Evolutionary conservation across 345 rosid genomes (phyloP).

Genomic region (Trapa bicornis): DNA sequence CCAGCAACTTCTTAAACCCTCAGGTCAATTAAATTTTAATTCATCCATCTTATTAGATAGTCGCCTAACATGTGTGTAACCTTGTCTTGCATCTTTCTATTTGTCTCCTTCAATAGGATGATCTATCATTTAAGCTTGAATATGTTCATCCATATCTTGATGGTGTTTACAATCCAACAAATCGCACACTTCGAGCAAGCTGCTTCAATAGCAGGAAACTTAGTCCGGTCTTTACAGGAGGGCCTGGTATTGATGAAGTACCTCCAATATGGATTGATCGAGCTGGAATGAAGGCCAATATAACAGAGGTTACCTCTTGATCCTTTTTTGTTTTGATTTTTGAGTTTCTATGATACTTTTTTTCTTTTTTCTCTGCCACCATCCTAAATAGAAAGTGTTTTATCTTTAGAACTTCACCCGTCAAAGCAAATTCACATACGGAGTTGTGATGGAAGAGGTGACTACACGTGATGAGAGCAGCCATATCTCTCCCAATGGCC

Average conservation of each 20-base stretch:
- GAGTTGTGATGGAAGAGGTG: constrained; percentile 97
- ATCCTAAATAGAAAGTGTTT: not conserved
- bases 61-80: not conserved
- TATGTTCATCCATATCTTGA: constrained; percentile 96
- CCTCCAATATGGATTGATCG: constrained; percentile 99
- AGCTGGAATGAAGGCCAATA: constrained; percentile 88
- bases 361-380: too few relatives aligned
- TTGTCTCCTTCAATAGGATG: constrained; percentile 43
- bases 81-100: not conserved
- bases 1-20: constrained; percentile 90
- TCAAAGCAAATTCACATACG: constrained; percentile 96
- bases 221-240: constrained; percentile 98
- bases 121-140: constrained; percentile 96
- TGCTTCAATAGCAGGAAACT: constrained; percentile 93
- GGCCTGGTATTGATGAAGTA: constrained; percentile 95
- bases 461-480: constrained; percentile 97
- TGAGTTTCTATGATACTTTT: not conserved
- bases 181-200: constrained; percentile 78
- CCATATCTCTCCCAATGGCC: constrained; percentile 76
- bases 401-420: constrained; percentile 73
- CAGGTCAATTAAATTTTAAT: constrained; percentile 35
- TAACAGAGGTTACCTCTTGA: constrained; percentile 63
- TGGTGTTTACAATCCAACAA: constrained; percentile 64
- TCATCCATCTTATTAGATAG: not conserved
- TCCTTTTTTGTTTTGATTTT: not conserved